Conservation (phyloP, 202 grass and related monocot genomes). For the Zizania palustris region DNA sequence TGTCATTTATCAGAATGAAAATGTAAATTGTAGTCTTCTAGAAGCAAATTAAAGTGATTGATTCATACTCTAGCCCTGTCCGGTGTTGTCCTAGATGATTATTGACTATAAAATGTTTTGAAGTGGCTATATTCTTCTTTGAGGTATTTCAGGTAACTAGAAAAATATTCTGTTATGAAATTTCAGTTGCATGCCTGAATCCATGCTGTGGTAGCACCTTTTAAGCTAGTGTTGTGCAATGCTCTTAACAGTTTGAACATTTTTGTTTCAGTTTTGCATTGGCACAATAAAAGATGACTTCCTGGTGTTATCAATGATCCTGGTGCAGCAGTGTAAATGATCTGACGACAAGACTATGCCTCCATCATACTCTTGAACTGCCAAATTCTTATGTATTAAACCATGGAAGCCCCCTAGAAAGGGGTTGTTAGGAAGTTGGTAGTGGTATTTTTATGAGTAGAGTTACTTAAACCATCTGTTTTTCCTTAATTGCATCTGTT, state of each 20-base stretch:
- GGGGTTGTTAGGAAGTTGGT: neutral
- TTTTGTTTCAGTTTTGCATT: slow-evolving; percentile 81
- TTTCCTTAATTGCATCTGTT: neutral
- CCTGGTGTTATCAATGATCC: slow-evolving; percentile 92
- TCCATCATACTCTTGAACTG: neutral
- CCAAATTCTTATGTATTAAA: slow-evolving; percentile 4
- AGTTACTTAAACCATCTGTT: no score
- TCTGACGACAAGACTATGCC: slow-evolving; percentile 2
- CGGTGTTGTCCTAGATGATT: neutral
- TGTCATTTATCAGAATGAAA: neutral
- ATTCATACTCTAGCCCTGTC: neutral
- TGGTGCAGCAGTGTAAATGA: slow-evolving; percentile 61
- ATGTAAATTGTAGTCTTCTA: neutral
- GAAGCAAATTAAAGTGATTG: neutral
- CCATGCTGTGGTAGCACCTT: neutral
- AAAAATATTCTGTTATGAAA: neutral
- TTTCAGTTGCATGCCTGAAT: neutral
- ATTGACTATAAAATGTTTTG: slow-evolving; percentile 1
- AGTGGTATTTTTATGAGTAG: slow-evolving; percentile 8
- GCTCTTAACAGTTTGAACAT: slow-evolving; percentile 28
- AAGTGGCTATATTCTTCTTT: neutral
- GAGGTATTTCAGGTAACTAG: neutral
- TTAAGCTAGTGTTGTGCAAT: neutral
- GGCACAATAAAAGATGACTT: slow-evolving; percentile 98
- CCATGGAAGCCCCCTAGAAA: neutral